A percentile compares a stretch with the other conserved stretches of the same genome.
phyloP scores from a whole-genome alignment of 2,329 filamentous ascomycete species.

The Apiospora marii region DNA sequence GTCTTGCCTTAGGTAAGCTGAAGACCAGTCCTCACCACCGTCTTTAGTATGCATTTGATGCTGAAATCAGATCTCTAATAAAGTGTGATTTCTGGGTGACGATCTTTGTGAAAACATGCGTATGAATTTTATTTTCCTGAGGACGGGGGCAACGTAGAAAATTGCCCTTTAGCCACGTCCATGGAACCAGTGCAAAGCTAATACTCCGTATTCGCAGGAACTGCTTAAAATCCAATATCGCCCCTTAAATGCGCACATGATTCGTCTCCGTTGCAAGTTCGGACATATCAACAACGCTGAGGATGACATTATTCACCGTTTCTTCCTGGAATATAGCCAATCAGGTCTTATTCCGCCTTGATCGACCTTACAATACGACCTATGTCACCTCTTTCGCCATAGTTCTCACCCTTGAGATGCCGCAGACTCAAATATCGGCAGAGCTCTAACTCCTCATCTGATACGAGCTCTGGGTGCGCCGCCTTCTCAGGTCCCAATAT shows the following conservation, averaged over 20 bases:
- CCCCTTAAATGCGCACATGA: too few relatives aligned
- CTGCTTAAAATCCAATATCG: too few relatives aligned
- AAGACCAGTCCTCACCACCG: neutral
- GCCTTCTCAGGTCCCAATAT: slow-evolving; percentile 18
- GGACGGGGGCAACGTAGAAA: too few relatives aligned
- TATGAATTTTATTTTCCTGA: neutral
- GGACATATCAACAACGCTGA: too few relatives aligned
- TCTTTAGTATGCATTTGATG: neutral
- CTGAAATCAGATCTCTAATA: neutral
- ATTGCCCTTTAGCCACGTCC: neutral
- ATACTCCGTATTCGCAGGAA: too few relatives aligned
- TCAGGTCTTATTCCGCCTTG: neutral
- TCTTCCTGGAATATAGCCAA: neutral
- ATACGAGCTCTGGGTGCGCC: slow-evolving; percentile 24
- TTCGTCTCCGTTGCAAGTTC: too few relatives aligned
- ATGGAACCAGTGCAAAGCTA: too few relatives aligned
- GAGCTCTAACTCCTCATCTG: slow-evolving; percentile 27
- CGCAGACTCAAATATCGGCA: slow-evolving; percentile 20
- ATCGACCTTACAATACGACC: neutral
- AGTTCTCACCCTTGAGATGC: slow-evolving; percentile 9
- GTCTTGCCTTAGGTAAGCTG: neutral
- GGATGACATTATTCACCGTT: neutral
- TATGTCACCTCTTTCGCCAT: slow-evolving; percentile 17
- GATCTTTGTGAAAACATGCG: neutral
- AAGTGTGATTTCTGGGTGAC: too few relatives aligned